These are phyloP conservation scores for Fusarium cyanostomum DNA, from an alignment of 2,329 filamentous ascomycete genomes.

Conservation along the genomic window DNA sequence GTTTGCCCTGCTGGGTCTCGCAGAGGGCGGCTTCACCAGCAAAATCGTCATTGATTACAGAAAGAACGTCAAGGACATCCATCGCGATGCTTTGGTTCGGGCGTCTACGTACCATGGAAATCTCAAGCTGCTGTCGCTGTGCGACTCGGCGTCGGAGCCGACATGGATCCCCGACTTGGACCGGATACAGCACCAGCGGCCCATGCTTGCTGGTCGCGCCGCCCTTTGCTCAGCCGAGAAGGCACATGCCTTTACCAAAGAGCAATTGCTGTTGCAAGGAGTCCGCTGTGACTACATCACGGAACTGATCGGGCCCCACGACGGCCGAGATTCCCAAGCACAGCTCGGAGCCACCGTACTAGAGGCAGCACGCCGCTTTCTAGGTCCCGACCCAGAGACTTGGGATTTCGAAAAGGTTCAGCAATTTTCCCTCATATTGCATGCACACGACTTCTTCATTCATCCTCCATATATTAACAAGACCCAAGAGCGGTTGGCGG, in stretches of 20 bases:
- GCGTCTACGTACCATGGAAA: neutral
- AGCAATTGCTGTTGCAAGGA: neutral
- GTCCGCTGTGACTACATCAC: slow-evolving; percentile 2
- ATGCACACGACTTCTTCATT: neutral
- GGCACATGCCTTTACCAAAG: neutral
- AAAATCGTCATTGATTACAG: neutral
- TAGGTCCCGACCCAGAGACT: neutral
- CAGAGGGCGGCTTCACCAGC: neutral
- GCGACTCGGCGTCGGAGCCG: slow-evolving; percentile 1
- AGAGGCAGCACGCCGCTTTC: slow-evolving; percentile 1
- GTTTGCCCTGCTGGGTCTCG: neutral
- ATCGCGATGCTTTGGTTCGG: slow-evolving; percentile 2
- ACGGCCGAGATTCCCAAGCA: neutral
- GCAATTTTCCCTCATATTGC: neutral
- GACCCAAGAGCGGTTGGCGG: neutral
- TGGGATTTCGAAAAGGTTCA: slow-evolving; percentile 1
- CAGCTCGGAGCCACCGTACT: neutral
- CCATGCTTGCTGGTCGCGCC: neutral
- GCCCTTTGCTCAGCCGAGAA: neutral
- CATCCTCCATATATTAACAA: slow-evolving; percentile 1
- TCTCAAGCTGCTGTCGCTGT: slow-evolving; percentile 2
- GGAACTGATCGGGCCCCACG: neutral
- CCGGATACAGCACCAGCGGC: neutral
- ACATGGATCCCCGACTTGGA: slow-evolving; percentile 4
- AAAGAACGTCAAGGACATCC: neutral